These are phyloP conservation scores for Erysimum cheiranthoides DNA, from an alignment of 345 rosid genomes.

Conservation along the genomic window DNA sequence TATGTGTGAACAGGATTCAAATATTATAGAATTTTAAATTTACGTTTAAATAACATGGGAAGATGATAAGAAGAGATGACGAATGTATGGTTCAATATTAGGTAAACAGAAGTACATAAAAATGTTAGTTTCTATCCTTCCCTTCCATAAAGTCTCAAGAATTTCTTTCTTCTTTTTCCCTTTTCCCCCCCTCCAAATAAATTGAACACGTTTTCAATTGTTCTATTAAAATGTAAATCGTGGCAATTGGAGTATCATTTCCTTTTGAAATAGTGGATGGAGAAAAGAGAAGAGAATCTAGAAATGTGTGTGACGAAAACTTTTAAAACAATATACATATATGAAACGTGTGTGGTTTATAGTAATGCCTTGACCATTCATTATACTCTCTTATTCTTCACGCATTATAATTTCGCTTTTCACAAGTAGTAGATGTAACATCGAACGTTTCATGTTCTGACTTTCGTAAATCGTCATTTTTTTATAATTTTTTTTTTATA, in stretches of 20 bases:
- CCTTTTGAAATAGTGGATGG: conserved; percentile 30
- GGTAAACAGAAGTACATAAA: conserved; percentile 44
- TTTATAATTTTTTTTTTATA: neutral
- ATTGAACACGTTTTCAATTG: conserved; percentile 44
- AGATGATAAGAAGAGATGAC: conserved; percentile 29
- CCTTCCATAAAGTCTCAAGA: conserved; percentile 34
- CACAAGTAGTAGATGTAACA: conserved; percentile 20
- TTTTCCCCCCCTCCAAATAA: neutral
- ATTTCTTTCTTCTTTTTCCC: conserved; percentile 44
- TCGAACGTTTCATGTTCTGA: conserved; percentile 18
- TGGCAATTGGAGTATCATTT: conserved; percentile 27
- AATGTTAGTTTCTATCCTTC: conserved; percentile 44
- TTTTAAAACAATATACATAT: neutral
- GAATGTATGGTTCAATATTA: conserved; percentile 35
- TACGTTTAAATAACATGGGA: conserved; percentile 14
- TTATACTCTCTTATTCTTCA: conserved; percentile 28
- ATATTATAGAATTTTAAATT: neutral
- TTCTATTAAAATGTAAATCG: conserved; percentile 33
- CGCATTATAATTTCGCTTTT: conserved; percentile 1
- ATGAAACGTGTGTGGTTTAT: conserved; percentile 33
- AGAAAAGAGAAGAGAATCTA: conserved; percentile 31
- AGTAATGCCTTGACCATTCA: conserved; percentile 33
- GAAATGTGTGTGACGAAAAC: conserved; percentile 17
- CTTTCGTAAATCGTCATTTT: neutral
- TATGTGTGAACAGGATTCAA: conserved; percentile 24